These are phyloP conservation scores for Oxytropis ochrocephala DNA, from an alignment of 306 rosid genomes.

Conservation along the genomic window DNA sequence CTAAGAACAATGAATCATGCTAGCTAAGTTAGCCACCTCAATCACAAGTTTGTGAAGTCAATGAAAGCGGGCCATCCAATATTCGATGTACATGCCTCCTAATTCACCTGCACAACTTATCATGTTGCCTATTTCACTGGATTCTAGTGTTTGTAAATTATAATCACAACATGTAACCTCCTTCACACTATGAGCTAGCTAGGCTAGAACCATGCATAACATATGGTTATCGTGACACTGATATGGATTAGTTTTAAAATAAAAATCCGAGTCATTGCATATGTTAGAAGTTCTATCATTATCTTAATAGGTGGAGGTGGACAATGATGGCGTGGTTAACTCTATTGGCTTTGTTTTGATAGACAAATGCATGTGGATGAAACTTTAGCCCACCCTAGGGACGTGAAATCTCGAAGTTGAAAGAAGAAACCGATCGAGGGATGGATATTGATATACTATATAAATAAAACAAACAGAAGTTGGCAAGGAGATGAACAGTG, in stretches of 20 bases:
- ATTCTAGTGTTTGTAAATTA: constrained; percentile 46
- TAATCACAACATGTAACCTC: constrained; percentile 16
- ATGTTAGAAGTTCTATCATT: constrained; percentile 13
- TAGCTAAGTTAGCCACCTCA: constrained; percentile 24
- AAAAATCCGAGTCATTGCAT: constrained; percentile 12
- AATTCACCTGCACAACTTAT: constrained; percentile 31
- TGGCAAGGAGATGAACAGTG: constrained; percentile 8
- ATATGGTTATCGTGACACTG: not conserved
- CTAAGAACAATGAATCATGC: constrained; percentile 19
- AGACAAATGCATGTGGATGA: constrained; percentile 38
- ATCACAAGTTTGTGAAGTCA: constrained; percentile 25
- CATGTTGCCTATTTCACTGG: constrained; percentile 28
- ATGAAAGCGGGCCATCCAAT: constrained; percentile 28
- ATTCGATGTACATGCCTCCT: constrained; percentile 46
- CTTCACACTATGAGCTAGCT: not conserved
- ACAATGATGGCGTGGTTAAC: constrained; percentile 37
- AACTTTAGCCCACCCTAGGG: constrained; percentile 14
- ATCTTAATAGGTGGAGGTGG: not conserved
- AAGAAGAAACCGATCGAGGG: constrained; percentile 14
- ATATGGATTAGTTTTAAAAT: not conserved
- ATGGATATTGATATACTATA: not conserved
- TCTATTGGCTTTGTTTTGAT: constrained; percentile 14
- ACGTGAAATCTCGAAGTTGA: constrained; percentile 16
- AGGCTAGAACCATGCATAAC: not conserved
- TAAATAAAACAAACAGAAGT: constrained; percentile 22